Evolutionary conservation across 2,329 filamentous ascomycete genomes (phyloP).

Genomic region (Ampelomyces quisqualis): DNA sequence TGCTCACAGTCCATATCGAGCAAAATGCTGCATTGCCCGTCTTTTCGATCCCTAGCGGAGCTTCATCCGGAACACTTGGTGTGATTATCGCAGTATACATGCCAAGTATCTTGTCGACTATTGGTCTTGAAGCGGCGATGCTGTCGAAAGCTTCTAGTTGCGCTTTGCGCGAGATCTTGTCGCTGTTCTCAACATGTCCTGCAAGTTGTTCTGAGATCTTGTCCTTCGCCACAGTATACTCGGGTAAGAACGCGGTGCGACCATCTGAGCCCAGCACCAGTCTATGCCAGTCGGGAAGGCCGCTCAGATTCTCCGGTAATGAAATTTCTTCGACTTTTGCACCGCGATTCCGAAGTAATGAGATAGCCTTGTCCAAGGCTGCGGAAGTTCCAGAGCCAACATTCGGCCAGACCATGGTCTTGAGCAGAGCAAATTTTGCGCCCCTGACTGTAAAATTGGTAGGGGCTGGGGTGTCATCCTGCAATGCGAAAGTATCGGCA

Average conservation of each 20-base stretch:
- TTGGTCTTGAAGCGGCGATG: conserved; percentile 55
- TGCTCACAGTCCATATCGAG: conserved; percentile 53
- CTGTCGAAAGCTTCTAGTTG: conserved; percentile 59
- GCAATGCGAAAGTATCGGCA: conserved; percentile 55
- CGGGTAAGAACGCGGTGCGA: conserved; percentile 54
- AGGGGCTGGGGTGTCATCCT: conserved; percentile 50
- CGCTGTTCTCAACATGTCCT: conserved; percentile 54
- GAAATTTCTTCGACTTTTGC: conserved; percentile 58
- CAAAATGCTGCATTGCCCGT: conserved; percentile 60
- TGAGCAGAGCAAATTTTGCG: conserved; percentile 55
- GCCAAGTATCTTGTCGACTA: conserved; percentile 55
- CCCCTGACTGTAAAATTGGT: conserved; percentile 46
- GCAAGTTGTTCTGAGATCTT: conserved; percentile 51
- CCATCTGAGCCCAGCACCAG: conserved; percentile 56
- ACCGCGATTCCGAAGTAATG: conserved; percentile 48
- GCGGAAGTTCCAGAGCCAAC: conserved; percentile 40
- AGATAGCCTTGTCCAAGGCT: conserved; percentile 40
- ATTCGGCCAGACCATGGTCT: conserved; percentile 55
- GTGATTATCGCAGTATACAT: conserved; percentile 59
- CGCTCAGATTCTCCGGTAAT: conserved; percentile 52
- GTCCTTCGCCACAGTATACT: conserved; percentile 53
- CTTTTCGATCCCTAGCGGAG: conserved; percentile 54
- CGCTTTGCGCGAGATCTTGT: conserved; percentile 47
- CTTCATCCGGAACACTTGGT: conserved; percentile 62
- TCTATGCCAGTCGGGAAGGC: conserved; percentile 49